Conservation (phyloP, 106 monocot species). For the Dendrobium catenatum region DNA sequence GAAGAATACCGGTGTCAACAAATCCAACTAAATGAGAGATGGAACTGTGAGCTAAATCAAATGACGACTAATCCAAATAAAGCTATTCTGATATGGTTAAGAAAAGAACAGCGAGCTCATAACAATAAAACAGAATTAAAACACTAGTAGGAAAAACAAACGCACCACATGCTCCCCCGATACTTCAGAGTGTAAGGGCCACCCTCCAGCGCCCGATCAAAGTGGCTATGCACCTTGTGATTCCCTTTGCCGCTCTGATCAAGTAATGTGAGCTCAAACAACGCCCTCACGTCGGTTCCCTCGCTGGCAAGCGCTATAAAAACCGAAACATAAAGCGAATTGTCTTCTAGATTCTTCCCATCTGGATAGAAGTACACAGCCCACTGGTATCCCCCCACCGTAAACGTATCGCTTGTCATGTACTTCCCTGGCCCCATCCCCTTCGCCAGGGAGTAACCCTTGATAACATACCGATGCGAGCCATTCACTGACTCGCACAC, state of each 20-base stretch:
- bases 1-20: not conserved
- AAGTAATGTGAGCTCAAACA: slow-evolving; percentile 18
- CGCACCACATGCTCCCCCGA: slow-evolving; percentile 22
- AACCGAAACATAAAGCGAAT: slow-evolving; percentile 13
- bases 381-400: slow-evolving; percentile 17
- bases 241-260: slow-evolving; percentile 23
- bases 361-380: slow-evolving; percentile 21
- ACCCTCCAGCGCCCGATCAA: slow-evolving; percentile 16
- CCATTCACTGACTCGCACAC: slow-evolving; percentile 16
- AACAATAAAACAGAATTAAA: not conserved
- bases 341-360: slow-evolving; percentile 21
- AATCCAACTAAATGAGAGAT: not conserved
- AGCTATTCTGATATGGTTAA: too few relatives aligned
- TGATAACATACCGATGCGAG: slow-evolving; percentile 9
- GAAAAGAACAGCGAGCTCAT: too few relatives aligned
- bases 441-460: slow-evolving; percentile 21
- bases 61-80: too few relatives aligned
- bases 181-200: slow-evolving; percentile 22
- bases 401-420: slow-evolving; percentile 14
- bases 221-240: slow-evolving; percentile 24
- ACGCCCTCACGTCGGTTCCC: slow-evolving; percentile 16
- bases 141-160: not conserved
- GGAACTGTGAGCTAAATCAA: not conserved
- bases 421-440: slow-evolving; percentile 21
- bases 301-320: slow-evolving; percentile 18